Evolutionary conservation across 129 eudicot genomes (phyloP), one percentile per base, ranked within the genome.

Genomic region (Chrysanthemum seticuspe): DNA sequence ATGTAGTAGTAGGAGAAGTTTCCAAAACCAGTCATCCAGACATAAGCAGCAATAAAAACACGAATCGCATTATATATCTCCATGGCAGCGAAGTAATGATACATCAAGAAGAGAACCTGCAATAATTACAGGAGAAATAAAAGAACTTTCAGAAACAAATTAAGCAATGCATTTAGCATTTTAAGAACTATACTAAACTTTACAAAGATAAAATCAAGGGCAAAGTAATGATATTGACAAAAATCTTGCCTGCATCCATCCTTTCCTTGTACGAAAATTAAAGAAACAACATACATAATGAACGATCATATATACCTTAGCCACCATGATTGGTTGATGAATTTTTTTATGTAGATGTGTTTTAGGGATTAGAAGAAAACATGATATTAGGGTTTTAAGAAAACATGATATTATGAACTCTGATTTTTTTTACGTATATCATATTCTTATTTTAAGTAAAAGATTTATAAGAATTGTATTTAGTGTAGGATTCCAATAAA

Each of bases 11-110:
- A 92, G 69, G 96, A 89, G 83, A 92, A 92, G 80, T 89, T 92
- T n/a, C 97, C 96, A 67, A 92, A 92, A 68, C 97, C 97, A 78
- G 97, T 92, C 97, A 89, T 87, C 97, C 96, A 89, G 40, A 92
- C 97, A 85, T 92, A 92, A 13, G 97, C 97, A 79, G 97, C 96
- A 73, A 92, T 92, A 78, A 92, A 92, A 62, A 89, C 83, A 74
- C 96, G 97, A 75, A 89, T 92, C 23, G 97, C 97, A 13, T 92
- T 92, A 91, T 92, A 89, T 70, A 92, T 89, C 83, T 92, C 96
- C 18, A 88, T 74, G 64, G 97, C 97, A 73, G 97, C 97, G 73
- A 92, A 92, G 78, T 92, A 89, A 81, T 92, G 96, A 78, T 92
- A 89, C 96, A 92, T 85, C 70, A 89, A 76, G 70, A 92, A 89